Percentiles rank a stretch among this genome's conserved stretches.
Conservation (phyloP, 345 rosid genomes). For the Salix koriyanagi region DNA sequence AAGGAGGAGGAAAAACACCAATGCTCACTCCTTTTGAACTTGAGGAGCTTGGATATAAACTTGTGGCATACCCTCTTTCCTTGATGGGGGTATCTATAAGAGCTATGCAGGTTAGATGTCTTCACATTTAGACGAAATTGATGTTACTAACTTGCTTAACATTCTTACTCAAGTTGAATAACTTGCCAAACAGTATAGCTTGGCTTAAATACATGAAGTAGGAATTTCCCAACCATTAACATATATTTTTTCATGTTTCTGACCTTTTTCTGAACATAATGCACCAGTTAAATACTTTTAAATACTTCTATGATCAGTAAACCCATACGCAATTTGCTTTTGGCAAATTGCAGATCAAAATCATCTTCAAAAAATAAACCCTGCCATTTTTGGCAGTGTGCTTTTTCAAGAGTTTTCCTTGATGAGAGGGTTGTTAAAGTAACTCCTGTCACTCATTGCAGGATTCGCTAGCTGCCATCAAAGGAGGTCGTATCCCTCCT, state of each 20-base stretch:
- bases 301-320: too few relatives aligned
- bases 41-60: slow-evolving; percentile 78
- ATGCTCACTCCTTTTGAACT: slow-evolving; percentile 69
- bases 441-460: slow-evolving; percentile 21
- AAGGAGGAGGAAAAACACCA: slow-evolving; percentile 87
- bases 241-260: neutral
- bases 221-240: too few relatives aligned
- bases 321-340: too few relatives aligned
- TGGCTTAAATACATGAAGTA: too few relatives aligned
- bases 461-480: slow-evolving; percentile 74
- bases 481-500: slow-evolving; percentile 83
- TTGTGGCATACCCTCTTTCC: slow-evolving; percentile 79
- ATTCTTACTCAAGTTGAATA: neutral
- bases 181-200: neutral
- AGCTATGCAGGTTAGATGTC: slow-evolving; percentile 76
- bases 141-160: neutral
- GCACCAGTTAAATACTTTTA: neutral
- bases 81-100: slow-evolving; percentile 78
- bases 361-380: too few relatives aligned
- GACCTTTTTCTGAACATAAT: neutral
- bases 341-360: too few relatives aligned
- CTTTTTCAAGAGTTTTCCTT: too few relatives aligned
- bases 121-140: neutral
- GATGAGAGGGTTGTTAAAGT: neutral
- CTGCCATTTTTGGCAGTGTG: too few relatives aligned